Conservation (phyloP, 2,329 filamentous ascomycete species). For the Pyrenophora graminea region DNA sequence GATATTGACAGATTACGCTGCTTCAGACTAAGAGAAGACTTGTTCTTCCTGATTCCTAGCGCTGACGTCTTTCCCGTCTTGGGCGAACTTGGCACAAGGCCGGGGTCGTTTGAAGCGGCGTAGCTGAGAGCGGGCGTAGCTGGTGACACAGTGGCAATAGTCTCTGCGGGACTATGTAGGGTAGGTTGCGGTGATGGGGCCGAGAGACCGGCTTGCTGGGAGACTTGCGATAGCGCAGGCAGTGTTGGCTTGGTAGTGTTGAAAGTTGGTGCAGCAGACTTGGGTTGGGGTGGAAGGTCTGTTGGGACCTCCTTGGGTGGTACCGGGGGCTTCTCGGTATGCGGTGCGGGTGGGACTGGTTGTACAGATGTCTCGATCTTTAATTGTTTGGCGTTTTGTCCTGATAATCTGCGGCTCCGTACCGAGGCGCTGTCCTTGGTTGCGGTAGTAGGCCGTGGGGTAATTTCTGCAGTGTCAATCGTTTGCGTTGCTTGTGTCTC, state of each 20-base stretch:
- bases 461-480: conserved; percentile 31
- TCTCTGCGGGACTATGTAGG: conserved; percentile 49
- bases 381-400: conserved; percentile 77
- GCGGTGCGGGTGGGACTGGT: conserved; percentile 39
- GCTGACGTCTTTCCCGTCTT: conserved; percentile 38
- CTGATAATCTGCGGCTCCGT: conserved; percentile 76
- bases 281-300: conserved; percentile 40
- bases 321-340: conserved; percentile 42
- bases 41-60: conserved; percentile 53
- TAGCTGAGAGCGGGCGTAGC: conserved; percentile 44
- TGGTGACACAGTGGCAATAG: conserved; percentile 48
- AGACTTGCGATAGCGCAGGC: conserved; percentile 37
- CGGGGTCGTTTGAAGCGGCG: conserved; percentile 52
- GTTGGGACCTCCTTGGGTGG: conserved; percentile 40
- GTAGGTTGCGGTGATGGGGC: conserved; percentile 40
- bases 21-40: conserved; percentile 66
- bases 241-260: conserved; percentile 36
- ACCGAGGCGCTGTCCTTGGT: conserved; percentile 55
- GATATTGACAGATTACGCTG: conserved; percentile 73
- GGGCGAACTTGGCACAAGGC: conserved; percentile 41
- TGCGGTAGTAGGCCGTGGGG: conserved; percentile 31
- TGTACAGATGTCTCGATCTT: conserved; percentile 77
- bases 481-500: conserved; percentile 34
- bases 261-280: conserved; percentile 42
- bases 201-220: conserved; percentile 29